Base-by-base conservation (phyloP, 2,329 filamentous ascomycete species). In the Colletotrichum tofieldiae region DNA sequence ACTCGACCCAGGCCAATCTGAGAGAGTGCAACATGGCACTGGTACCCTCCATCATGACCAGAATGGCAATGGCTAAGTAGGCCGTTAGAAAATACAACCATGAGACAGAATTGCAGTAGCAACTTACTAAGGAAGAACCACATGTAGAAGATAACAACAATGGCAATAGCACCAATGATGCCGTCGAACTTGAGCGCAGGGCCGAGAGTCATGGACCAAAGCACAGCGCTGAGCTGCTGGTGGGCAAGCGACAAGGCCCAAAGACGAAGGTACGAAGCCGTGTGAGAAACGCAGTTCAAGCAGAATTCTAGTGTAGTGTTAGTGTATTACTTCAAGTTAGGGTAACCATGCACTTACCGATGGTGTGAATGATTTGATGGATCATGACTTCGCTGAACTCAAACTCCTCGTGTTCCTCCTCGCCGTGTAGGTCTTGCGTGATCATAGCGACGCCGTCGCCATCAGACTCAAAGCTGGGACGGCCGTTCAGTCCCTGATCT, bases 361-460 rank as follows among this genome's bases (percentile, higher is more conserved):
- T 98, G 23, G 96, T 98, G 86, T 98, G 97, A 79, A 99, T 99
- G 81, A 98, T 91, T 83, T 99, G 96, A 84, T 99, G 96, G 80
- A 99, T 99, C 95, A 99, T 98, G 75, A 95, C 90, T 82, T 99
- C 96, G 72, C 93, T 91, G 81, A 99, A 99, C 78, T 99, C 96
- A 81, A 99, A 99, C 80, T 99, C 96, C 79, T 96, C 95, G 77
- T 98, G 94, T 77, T 95, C 95, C 60, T 94, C 94, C 54, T 88
- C 89, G 41, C 91, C 89, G 56, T 83, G 86, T 76, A 97, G 90
- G 79, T 96, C 94, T 81, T 97, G 92, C 2, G 94, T 94, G 80
- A 98, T 95, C 91, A 98, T 94, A 67, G 93, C 94, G 71, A 93
- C 91, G 55, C 93, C 94, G 76, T 97, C 94, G 45, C 92, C 92